These are phyloP conservation scores for Anethum foeniculum DNA, from an alignment of 140 eudicot species.

Conservation along the genomic window DNA sequence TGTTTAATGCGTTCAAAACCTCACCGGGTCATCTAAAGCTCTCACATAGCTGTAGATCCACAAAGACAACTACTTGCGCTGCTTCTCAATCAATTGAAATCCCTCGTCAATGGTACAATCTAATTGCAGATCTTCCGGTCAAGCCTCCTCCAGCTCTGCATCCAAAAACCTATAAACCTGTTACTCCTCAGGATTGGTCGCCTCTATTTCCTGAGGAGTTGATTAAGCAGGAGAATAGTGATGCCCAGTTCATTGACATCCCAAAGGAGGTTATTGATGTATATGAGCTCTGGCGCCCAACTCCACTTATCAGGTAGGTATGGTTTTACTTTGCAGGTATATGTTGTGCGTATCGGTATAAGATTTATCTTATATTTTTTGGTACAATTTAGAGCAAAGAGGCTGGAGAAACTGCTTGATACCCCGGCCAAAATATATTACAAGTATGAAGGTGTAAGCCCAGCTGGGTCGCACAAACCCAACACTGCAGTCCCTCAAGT, in stretches of 20 bases:
- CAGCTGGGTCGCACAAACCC: conserved; percentile 96
- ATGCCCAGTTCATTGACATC: conserved; percentile 50
- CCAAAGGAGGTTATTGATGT: conserved; percentile 85
- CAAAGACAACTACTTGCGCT: conserved; percentile 20
- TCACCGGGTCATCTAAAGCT: conserved; percentile 34
- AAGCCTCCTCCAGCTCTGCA: conserved; percentile 86
- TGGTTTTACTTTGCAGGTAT: conserved; percentile 8
- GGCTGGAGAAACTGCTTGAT: conserved; percentile 84
- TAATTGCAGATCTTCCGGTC: conserved; percentile 75
- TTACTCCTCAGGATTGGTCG: conserved; percentile 70
- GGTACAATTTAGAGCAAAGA: conserved; percentile 71
- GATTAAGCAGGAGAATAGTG: conserved; percentile 67
- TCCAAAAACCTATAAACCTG: conserved; percentile 71
- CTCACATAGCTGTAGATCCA: conserved; percentile 23
- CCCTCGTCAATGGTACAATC: conserved; percentile 85
- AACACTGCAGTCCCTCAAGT: conserved; percentile 96
- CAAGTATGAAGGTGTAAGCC: conserved; percentile 97
- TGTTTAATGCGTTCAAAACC: conserved; percentile 11
- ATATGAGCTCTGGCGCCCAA: conserved; percentile 93
- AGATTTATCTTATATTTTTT: conserved; percentile 14
- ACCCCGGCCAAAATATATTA: conserved; percentile 97
- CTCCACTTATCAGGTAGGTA: conserved; percentile 85
- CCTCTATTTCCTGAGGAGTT: conserved; percentile 77
- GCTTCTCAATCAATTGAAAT: conserved; percentile 35
- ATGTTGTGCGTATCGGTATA: background rate